Conservation (phyloP, 2,329 filamentous ascomycete species). For the Cladosporium sp. region DNA sequence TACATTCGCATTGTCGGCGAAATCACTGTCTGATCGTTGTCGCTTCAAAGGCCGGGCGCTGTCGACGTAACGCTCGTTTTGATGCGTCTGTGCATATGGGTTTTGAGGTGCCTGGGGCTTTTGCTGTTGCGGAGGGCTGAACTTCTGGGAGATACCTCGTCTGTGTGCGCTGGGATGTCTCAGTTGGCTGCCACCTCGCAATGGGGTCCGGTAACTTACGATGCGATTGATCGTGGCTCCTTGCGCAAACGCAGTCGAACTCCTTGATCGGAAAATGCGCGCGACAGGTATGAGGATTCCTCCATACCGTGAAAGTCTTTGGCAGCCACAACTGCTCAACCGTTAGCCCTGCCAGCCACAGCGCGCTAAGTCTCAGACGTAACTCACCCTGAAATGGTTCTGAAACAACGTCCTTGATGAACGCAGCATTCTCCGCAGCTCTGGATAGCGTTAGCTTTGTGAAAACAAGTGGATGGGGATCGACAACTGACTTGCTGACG, state of each 20-base stretch:
- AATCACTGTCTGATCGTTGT: constrained; percentile 24
- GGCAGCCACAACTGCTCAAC: constrained; percentile 34
- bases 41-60: constrained; percentile 21
- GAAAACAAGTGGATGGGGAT: constrained; percentile 11
- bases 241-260: constrained; percentile 78
- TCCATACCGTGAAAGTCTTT: constrained; percentile 76
- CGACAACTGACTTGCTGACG: constrained; percentile 41
- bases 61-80: constrained; percentile 16
- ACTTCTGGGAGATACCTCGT: constrained; percentile 2
- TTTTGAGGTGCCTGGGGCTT: constrained; percentile 14
- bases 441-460: constrained; percentile 8
- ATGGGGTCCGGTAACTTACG: constrained; percentile 1
- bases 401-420: constrained; percentile 44
- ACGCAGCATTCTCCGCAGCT: constrained; percentile 14
- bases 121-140: constrained; percentile 18
- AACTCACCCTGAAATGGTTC: constrained; percentile 62
- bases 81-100: constrained; percentile 11
- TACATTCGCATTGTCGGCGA: constrained; percentile 13
- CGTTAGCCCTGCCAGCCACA: constrained; percentile 12
- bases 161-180: constrained; percentile 4
- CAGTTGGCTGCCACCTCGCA: background rate
- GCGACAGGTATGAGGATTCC: constrained; percentile 75
- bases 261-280: constrained; percentile 81
- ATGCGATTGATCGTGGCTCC: constrained; percentile 55
- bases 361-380: constrained; percentile 7